phyloP scores from a whole-genome alignment of 768 basidiomycete genomes.

The Hydnum rufescens region DNA sequence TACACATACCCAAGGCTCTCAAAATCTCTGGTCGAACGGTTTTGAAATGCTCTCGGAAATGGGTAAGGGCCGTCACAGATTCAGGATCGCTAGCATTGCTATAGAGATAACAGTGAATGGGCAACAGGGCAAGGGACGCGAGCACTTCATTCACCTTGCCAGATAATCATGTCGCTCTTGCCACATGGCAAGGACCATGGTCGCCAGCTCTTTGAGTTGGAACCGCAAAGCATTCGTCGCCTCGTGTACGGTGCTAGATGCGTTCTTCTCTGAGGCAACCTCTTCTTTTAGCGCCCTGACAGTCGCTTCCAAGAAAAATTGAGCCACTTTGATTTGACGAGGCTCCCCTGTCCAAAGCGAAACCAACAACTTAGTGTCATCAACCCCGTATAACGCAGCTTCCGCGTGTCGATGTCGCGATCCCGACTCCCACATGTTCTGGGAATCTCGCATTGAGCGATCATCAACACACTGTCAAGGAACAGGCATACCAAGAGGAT shows the following conservation, averaged over 20 bases:
- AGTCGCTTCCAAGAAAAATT: constrained; percentile 41
- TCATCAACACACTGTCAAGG: not conserved
- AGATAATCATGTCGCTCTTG: constrained; percentile 4
- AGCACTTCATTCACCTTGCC: not conserved
- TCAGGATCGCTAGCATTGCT: constrained; percentile 17
- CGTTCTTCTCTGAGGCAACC: too few relatives aligned
- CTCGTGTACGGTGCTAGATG: too few relatives aligned
- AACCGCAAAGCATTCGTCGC: too few relatives aligned
- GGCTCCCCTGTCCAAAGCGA: constrained; percentile 70
- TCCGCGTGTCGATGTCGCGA: constrained; percentile 58
- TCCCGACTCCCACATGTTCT: constrained; percentile 59
- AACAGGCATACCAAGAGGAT: constrained; percentile 38
- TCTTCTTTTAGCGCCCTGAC: not conserved
- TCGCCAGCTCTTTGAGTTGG: constrained; percentile 4
- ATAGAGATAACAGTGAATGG: not conserved
- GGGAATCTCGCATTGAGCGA: not conserved
- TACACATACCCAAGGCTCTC: constrained; percentile 51
- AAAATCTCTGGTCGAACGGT: constrained; percentile 57
- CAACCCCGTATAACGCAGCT: constrained; percentile 55
- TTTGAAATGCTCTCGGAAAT: constrained; percentile 46
- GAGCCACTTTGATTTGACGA: constrained; percentile 42
- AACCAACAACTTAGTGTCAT: constrained; percentile 32
- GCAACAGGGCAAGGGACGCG: too few relatives aligned
- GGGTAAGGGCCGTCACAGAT: constrained; percentile 34
- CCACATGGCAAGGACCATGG: constrained; percentile 3